Conservation (phyloP, 495 filamentous ascomycete genomes). For the Monascus purpureus region DNA sequence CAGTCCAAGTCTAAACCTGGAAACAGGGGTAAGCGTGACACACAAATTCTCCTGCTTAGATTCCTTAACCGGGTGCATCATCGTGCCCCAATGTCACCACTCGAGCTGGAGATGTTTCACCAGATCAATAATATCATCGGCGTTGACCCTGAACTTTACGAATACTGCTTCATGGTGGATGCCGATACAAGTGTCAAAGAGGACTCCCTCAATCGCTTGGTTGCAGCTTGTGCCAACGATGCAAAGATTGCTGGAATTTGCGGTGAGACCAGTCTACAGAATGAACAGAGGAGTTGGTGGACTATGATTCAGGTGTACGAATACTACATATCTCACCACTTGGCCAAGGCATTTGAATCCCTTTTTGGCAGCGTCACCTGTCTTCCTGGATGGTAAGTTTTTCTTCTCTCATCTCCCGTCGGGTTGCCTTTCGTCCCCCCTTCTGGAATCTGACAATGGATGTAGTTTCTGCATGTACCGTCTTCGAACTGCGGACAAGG, state of each 20-base stretch:
- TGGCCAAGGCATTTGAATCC: conserved; percentile 89
- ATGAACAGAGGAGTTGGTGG: conserved; percentile 90
- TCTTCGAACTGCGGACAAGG: conserved; percentile 79
- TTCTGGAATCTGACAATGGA: no score
- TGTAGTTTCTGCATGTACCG: conserved; percentile 98
- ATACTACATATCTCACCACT: conserved; percentile 92
- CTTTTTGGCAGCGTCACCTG: conserved; percentile 93
- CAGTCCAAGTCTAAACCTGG: conserved; percentile 85
- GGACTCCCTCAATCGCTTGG: conserved; percentile 82
- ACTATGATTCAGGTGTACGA: conserved; percentile 99
- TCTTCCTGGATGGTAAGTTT: conserved; percentile 88
- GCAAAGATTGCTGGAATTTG: conserved; percentile 95
- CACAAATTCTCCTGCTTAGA: conserved; percentile 68
- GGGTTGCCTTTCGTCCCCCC: no score
- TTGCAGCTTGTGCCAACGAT: conserved; percentile 86
- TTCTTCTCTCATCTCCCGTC: not conserved
- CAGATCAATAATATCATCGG: conserved; percentile 99
- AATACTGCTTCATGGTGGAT: conserved; percentile 95
- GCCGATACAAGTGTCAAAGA: conserved; percentile 92
- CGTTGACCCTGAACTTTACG: conserved; percentile 92
- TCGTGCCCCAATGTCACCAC: conserved; percentile 79
- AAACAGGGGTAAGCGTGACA: conserved; percentile 96
- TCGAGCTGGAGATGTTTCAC: conserved; percentile 96
- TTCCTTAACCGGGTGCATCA: conserved; percentile 98
- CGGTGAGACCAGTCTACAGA: conserved; percentile 91